Evolutionary conservation across 73 alveolate species (phyloP).

Genomic region (Paraurostyla sp.): DNA sequence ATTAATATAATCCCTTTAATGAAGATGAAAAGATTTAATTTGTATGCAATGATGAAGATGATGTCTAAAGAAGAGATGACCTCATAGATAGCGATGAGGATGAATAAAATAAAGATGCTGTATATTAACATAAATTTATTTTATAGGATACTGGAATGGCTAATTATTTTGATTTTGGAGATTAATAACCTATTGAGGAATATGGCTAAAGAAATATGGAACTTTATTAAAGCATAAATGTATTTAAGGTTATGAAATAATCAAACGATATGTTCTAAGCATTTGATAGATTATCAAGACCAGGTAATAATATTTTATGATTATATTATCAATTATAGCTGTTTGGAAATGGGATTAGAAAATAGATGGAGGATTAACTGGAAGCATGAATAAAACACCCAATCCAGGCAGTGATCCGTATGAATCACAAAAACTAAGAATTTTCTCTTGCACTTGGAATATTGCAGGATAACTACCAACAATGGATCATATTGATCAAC

Average conservation of each 20-base stretch:
- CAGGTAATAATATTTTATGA: background rate
- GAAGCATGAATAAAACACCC: background rate
- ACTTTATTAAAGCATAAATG: background rate
- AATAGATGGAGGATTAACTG: background rate
- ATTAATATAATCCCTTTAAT: too few species aligned
- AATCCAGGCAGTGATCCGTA: conserved; percentile 33
- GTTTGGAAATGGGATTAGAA: conserved; percentile 35
- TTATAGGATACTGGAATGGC: background rate
- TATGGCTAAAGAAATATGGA: background rate
- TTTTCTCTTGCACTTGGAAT: conserved; percentile 85
- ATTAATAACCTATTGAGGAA: background rate
- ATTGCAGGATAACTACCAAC: conserved; percentile 82
- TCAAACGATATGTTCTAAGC: background rate
- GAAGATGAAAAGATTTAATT: background rate
- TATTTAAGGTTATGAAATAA: background rate
- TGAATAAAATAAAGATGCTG: background rate
- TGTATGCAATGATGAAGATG: background rate
- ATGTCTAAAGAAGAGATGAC: background rate
- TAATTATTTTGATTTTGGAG: background rate
- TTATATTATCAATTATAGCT: background rate
- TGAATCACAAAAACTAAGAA: conserved; percentile 42
- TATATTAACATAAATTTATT: background rate
- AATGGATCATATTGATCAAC: conserved; percentile 42
- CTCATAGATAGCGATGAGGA: too few species aligned
- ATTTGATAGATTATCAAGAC: background rate